Base-by-base conservation (phyloP, 768 basidiomycete species). In the Amanita molliuscula region DNA sequence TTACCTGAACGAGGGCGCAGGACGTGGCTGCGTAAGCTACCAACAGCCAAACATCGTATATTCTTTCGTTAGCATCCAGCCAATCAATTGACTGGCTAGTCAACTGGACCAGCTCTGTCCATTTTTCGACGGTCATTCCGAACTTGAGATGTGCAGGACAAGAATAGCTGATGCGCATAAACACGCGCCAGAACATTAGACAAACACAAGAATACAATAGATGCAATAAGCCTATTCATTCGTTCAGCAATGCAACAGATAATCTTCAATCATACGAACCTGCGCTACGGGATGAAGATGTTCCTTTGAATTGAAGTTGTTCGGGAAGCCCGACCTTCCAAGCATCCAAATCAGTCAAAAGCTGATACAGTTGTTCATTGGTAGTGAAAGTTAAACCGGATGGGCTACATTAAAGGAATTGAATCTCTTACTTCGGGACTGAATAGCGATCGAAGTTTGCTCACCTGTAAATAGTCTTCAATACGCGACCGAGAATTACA, bases 151-250 rank as follows among this genome's bases (percentile, higher is more conserved):
- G 92, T 9, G 79, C 79, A 7, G 95, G 93, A 61, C 89, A 88
- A 16, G 82, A 76, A 68, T 96, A 98, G 51, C 89, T 92, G 66
- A 97, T 91, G 46, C 95, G 81, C 90, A 97, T 94, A 71, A 97
- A 98, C 28, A 96, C 92, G 44, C 95, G 85, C 83, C 91, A 96
- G 68, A 96, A 94, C 65, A 98, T 88, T 82, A 98, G 96, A 57
- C 82, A 84, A 38, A 97, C 82, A 60, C 88, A 91, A 26, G 87
- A 79, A 63, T 89, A 93, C 35, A 91, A 73, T 47, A 97, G 65
- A 65, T 96, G 93, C 20, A 99, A 72, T 49, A 96, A 71, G 36
- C 95, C 94, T 89, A 57, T 46, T 50, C 20, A 23, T 48, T 29
- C 46, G 26, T 54, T 41, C 55, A 57, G 23, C 47, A 43, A 29